Conservation (phyloP, 768 basidiomycete genomes). For the Trametes cingulata region DNA sequence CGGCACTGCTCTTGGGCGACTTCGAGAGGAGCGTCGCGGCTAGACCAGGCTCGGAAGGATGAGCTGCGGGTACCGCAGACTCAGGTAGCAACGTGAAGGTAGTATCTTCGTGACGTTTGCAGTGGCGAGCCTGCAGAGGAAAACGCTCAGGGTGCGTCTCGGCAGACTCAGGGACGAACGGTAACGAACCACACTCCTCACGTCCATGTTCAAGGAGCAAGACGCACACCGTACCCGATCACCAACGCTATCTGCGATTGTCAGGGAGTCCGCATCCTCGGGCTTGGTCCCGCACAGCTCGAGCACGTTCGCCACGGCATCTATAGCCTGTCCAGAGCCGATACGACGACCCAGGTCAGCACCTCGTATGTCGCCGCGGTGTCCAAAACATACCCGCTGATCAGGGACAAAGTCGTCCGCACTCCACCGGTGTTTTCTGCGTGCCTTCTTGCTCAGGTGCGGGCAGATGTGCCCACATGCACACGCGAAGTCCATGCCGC, state of each 20-base stretch:
- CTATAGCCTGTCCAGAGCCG: slow-evolving; percentile 44
- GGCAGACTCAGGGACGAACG: neutral
- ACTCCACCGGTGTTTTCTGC: slow-evolving; percentile 42
- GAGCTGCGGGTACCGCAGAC: neutral
- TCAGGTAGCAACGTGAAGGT: slow-evolving; percentile 37
- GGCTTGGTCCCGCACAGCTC: slow-evolving; percentile 33
- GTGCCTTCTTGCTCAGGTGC: slow-evolving; percentile 29
- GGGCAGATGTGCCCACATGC: slow-evolving; percentile 62
- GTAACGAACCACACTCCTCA: slow-evolving; percentile 43
- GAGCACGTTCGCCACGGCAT: slow-evolving; percentile 43
- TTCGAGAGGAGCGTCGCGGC: slow-evolving; percentile 13
- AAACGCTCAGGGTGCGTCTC: neutral
- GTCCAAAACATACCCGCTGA: slow-evolving; percentile 44
- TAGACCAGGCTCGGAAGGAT: slow-evolving; percentile 30
- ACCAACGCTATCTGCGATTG: slow-evolving; percentile 28
- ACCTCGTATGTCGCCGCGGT: neutral
- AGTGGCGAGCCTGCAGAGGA: slow-evolving; percentile 54
- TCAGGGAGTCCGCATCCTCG: slow-evolving; percentile 30
- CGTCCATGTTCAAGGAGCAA: slow-evolving; percentile 54
- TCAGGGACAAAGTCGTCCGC: slow-evolving; percentile 58
- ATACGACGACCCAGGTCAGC: neutral
- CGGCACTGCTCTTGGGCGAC: slow-evolving; percentile 25
- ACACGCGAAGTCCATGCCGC: slow-evolving; percentile 55
- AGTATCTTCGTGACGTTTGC: slow-evolving; percentile 62
- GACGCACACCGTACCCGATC: slow-evolving; percentile 46